Conservation (phyloP, 1,284 basidiomycete genomes). For the Sporisorium sorghi region DNA sequence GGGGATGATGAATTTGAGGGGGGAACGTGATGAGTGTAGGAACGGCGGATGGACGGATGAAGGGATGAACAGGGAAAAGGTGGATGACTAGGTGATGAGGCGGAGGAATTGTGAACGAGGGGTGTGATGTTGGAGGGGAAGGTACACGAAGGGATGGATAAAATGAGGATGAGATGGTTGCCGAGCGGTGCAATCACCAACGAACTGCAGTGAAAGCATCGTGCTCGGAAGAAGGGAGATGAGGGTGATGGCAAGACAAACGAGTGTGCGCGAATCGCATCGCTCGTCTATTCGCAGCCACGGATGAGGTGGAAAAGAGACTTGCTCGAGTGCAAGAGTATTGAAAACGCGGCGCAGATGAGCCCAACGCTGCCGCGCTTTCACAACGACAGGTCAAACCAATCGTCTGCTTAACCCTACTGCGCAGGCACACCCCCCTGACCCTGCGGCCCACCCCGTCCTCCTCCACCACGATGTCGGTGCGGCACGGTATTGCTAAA, state of each 20-base stretch:
- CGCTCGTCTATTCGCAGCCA: not conserved
- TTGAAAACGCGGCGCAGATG: not conserved
- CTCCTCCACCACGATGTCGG: constrained; percentile 41
- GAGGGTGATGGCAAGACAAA: not conserved
- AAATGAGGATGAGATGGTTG: constrained; percentile 1
- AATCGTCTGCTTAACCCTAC: constrained; percentile 3
- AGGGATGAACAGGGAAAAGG: not conserved
- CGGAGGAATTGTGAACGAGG: too few species aligned
- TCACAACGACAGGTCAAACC: not conserved
- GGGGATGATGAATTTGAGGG: not conserved
- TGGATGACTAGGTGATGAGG: not conserved
- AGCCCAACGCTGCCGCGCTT: not conserved
- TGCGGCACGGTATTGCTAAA: constrained; percentile 65
- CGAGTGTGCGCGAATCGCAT: not conserved
- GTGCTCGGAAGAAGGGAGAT: not conserved
- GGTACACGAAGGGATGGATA: not conserved
- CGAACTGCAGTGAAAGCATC: not conserved
- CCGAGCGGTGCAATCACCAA: not conserved
- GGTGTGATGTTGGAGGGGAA: not conserved
- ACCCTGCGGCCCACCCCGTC: constrained; percentile 21
- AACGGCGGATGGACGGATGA: not conserved
- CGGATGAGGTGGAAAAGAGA: not conserved
- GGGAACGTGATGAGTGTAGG: not conserved
- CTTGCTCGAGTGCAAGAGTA: not conserved
- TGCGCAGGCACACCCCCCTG: constrained; percentile 27